phyloP scores from a whole-genome alignment of 208 protist species.

The Leishmania major region DNA sequence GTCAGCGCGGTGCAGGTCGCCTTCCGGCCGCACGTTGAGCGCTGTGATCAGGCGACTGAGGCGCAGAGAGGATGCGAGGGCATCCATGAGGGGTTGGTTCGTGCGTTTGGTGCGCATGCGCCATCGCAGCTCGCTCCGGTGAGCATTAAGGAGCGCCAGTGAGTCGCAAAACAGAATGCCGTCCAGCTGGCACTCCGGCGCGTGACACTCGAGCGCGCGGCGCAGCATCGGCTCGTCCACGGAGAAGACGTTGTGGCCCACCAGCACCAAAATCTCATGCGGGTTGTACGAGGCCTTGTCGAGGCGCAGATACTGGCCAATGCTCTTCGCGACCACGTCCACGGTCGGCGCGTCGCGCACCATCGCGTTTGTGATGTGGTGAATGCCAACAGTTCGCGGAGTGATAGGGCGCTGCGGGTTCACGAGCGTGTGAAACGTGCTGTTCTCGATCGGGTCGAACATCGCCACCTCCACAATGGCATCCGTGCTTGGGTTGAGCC shows the following conservation, averaged over 20 bases:
- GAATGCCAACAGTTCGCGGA: conserved; percentile 67
- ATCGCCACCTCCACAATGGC: conserved; percentile 84
- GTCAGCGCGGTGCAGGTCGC: conserved; percentile 79
- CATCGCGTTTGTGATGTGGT: conserved; percentile 85
- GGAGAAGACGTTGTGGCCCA: conserved; percentile 86
- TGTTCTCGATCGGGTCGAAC: conserved; percentile 84
- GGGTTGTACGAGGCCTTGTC: conserved; percentile 37
- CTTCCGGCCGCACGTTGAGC: conserved; percentile 63
- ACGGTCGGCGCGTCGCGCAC: conserved; percentile 64
- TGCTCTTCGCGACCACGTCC: conserved; percentile 49
- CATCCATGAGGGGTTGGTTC: conserved; percentile 53
- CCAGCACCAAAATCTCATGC: conserved; percentile 70
- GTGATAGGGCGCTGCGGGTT: conserved; percentile 72
- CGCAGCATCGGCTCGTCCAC: conserved; percentile 88
- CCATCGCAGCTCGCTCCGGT: conserved; percentile 10
- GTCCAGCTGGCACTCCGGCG: conserved; percentile 40
- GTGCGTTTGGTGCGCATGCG: conserved; percentile 12
- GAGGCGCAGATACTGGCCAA: conserved; percentile 73
- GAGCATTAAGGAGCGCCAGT: conserved; percentile 46
- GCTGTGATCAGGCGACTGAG: conserved; percentile 66
- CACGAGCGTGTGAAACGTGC: conserved; percentile 75
- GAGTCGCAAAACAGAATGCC: conserved; percentile 87
- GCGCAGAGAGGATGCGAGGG: conserved; percentile 65
- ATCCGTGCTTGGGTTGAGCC: conserved; percentile 79
- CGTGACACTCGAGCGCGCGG: conserved; percentile 52